These are phyloP conservation scores for Mycena pura DNA, from an alignment of 768 basidiomycete genomes.

Conservation along the genomic window DNA sequence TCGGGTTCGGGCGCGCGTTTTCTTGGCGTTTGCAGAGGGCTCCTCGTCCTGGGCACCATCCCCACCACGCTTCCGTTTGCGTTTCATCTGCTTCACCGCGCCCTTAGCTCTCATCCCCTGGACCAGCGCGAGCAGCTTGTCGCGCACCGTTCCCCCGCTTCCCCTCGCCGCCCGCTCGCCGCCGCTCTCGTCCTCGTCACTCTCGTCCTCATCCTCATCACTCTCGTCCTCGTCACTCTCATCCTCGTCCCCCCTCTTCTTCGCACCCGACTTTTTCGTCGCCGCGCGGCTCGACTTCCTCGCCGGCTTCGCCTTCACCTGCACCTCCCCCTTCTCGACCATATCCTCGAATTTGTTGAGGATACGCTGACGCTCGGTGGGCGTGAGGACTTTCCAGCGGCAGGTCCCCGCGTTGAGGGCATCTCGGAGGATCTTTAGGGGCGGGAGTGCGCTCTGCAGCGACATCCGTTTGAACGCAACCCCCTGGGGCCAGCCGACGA, in stretches of 20 bases:
- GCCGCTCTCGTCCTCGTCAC: slow-evolving; percentile 1
- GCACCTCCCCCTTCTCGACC: neutral
- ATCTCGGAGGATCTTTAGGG: neutral
- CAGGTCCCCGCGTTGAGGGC: neutral
- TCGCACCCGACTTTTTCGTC: neutral
- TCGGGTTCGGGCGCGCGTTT: neutral
- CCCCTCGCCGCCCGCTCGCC: neutral
- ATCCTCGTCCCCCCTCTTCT: neutral
- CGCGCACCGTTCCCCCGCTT: slow-evolving; percentile 1
- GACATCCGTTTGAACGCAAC: neutral
- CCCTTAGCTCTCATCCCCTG: neutral
- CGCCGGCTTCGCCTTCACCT: slow-evolving; percentile 1
- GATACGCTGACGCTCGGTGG: neutral
- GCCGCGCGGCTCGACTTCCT: neutral
- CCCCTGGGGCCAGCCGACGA: neutral
- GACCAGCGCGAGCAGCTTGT: slow-evolving; percentile 3
- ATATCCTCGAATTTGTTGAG: neutral
- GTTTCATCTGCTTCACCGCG: neutral
- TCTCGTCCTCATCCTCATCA: neutral
- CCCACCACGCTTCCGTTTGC: neutral
- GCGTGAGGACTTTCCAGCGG: neutral
- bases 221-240: too few species aligned
- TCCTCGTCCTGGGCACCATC: too few species aligned
- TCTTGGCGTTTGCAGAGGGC: too few species aligned
- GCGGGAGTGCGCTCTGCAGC: neutral